These are phyloP conservation scores for Hevea brasiliensis DNA, from an alignment of 345 rosid species.

Conservation along the genomic window DNA sequence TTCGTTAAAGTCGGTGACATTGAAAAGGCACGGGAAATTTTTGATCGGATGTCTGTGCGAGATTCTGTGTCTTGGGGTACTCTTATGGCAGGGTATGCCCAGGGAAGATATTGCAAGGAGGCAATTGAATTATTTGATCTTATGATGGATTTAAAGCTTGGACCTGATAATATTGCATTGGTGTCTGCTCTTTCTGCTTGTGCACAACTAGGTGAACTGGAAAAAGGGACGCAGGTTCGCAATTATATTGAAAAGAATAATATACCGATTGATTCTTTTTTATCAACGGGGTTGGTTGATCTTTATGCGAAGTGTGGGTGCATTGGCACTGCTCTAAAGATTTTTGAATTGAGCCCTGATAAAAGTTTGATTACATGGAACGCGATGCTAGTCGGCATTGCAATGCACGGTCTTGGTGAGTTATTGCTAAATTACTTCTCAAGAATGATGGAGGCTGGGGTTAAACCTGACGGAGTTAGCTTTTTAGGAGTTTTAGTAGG, in stretches of 20 bases:
- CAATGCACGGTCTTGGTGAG: constrained; percentile 60
- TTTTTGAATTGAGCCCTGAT: constrained; percentile 45
- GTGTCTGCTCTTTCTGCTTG: constrained; percentile 85
- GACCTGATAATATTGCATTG: constrained; percentile 55
- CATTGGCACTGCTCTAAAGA: constrained; percentile 42
- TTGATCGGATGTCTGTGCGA: constrained; percentile 55
- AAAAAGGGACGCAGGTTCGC: constrained; percentile 54
- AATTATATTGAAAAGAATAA: constrained; percentile 33
- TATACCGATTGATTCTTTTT: constrained; percentile 49
- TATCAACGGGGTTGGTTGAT: constrained; percentile 68
- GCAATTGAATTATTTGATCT: constrained; percentile 48
- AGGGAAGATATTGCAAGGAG: constrained; percentile 35
- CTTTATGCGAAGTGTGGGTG: constrained; percentile 69
- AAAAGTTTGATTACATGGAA: constrained; percentile 62
- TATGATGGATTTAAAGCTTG: constrained; percentile 44
- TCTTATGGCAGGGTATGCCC: constrained; percentile 62
- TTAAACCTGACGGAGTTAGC: constrained; percentile 59
- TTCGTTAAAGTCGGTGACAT: constrained; percentile 52
- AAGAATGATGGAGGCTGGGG: constrained; percentile 47
- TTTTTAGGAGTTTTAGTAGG: constrained; percentile 63
- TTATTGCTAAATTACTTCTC: constrained; percentile 45
- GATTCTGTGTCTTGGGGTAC: constrained; percentile 75
- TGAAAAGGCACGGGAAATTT: constrained; percentile 45
- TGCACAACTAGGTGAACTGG: constrained; percentile 57
- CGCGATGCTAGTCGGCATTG: constrained; percentile 68